A percentile compares a stretch with the other conserved stretches of the same genome.
These are phyloP conservation scores for Ampelocalamus luodianensis DNA, from an alignment of 176 grass and related monocot genomes.

Conservation along the genomic window DNA sequence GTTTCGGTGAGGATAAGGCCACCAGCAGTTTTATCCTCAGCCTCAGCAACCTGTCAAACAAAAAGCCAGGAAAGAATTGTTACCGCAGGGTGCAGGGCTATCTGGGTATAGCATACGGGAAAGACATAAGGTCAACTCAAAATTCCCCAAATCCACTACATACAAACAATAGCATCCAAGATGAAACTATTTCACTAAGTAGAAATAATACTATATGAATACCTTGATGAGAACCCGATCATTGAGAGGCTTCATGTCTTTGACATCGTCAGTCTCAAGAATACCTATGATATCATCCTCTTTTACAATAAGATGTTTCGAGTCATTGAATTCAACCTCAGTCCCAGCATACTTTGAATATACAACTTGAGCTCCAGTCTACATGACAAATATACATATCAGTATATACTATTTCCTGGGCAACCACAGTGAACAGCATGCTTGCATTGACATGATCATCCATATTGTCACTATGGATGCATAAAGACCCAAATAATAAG, in stretches of 20 bases:
- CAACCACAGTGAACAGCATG: not conserved
- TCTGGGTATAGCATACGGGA: not conserved
- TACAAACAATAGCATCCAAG: not conserved
- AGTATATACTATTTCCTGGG: not conserved
- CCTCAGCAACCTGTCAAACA: conserved; percentile 59
- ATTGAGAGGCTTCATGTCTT: conserved; percentile 85
- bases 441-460: conserved; percentile 11
- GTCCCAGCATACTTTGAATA: conserved; percentile 91
- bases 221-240: conserved; percentile 89
- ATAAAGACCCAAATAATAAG: not conserved
- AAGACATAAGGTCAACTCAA: not conserved
- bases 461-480: not conserved
- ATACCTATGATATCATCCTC: conserved; percentile 90
- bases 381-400: conserved; percentile 21
- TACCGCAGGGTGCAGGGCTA: not conserved
- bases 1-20: conserved; percentile 82
- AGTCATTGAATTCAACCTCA: conserved; percentile 74
- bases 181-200: not conserved
- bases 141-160: not conserved
- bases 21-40: conserved; percentile 77
- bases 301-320: conserved; percentile 83
- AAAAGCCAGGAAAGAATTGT: conserved; percentile 28
- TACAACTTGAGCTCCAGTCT: conserved; percentile 69
- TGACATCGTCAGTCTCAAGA: conserved; percentile 72
- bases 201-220: not conserved